Conservation (phyloP, 1,284 basidiomycete genomes). For the Ceratobasidium papillatum region DNA sequence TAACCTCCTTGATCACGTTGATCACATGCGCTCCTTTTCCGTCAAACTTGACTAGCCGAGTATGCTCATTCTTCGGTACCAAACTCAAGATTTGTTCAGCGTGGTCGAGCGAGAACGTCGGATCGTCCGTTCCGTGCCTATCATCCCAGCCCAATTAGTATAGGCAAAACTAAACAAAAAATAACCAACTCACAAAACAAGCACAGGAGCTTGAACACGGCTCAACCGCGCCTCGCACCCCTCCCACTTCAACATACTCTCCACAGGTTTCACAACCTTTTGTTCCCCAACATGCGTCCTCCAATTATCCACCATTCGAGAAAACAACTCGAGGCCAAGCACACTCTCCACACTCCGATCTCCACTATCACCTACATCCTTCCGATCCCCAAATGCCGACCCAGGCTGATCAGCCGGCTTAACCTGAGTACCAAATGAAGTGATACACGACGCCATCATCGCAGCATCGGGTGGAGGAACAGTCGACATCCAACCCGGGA, state of each 20-base stretch:
- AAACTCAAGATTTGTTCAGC: slow-evolving; percentile 1
- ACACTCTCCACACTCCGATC: slow-evolving; percentile 21
- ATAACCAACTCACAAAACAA: not conserved
- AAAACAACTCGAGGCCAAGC: slow-evolving; percentile 12
- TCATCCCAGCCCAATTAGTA: not conserved
- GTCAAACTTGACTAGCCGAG: slow-evolving; percentile 19
- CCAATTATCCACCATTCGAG: slow-evolving; percentile 24
- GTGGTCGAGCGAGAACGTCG: not conserved
- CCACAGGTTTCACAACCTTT: not conserved
- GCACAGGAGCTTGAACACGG: slow-evolving; percentile 3
- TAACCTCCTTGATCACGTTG: slow-evolving; percentile 13
- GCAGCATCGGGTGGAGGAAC: slow-evolving; percentile 6
- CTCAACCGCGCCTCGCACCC: slow-evolving; percentile 5
- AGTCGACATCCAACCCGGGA: slow-evolving; percentile 3
- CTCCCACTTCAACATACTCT: slow-evolving; percentile 13
- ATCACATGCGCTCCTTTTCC: slow-evolving; percentile 24
- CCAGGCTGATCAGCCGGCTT: slow-evolving; percentile 12
- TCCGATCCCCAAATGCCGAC: slow-evolving; percentile 8
- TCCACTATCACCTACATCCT: not conserved
- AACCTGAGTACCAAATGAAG: not conserved
- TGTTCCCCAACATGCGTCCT: slow-evolving; percentile 1
- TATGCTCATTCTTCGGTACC: slow-evolving; percentile 1
- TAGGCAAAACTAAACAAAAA: no score
- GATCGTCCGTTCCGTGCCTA: slow-evolving; percentile 24
- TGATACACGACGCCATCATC: not conserved